Conservation (phyloP, 805 yeast species). For the Dipodascopsis tothii region DNA sequence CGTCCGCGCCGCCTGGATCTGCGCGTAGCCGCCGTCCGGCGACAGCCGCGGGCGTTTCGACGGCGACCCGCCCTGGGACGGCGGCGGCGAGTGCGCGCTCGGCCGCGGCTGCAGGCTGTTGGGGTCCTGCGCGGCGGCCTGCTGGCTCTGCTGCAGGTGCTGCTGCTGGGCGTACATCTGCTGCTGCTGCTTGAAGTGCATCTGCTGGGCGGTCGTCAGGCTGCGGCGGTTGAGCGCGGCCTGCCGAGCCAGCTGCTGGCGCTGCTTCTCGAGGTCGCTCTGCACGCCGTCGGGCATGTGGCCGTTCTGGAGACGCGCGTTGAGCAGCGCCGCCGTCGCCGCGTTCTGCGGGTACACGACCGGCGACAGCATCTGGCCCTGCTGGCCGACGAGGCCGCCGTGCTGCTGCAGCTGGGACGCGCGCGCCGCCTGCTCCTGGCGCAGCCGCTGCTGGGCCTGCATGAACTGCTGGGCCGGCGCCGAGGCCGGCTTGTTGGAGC, state of each 20-base stretch:
- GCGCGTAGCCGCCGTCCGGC: constrained; percentile 29
- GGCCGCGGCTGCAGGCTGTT: constrained; percentile 5
- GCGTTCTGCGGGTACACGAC: constrained; percentile 9
- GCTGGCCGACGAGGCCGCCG: constrained; percentile 13
- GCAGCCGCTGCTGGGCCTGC: constrained; percentile 43
- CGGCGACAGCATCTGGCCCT: constrained; percentile 22
- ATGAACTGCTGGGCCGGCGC: constrained; percentile 63
- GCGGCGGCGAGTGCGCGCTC: constrained; percentile 25
- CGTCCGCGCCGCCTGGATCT: no score
- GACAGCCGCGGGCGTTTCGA: constrained; percentile 33
- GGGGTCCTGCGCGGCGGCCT: constrained; percentile 8
- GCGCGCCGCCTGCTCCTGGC: constrained; percentile 38
- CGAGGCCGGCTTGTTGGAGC: constrained; percentile 54
- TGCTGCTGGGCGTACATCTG: constrained; percentile 14
- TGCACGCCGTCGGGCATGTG: constrained; percentile 20
- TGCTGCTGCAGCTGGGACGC: constrained; percentile 34
- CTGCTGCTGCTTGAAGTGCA: constrained; percentile 7
- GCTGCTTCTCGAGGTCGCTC: constrained; percentile 27
- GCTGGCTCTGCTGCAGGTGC: constrained; percentile 19
- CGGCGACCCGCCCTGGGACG: constrained; percentile 28
- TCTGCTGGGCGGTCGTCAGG: constrained; percentile 1
- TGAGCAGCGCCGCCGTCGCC: no score
- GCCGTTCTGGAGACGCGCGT: constrained; percentile 9
- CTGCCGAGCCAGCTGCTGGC: constrained; percentile 27
- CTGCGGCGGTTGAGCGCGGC: constrained; percentile 26